Conservation (phyloP, 192 early-diverging fungal species). For the Backusella psychrophila region DNA sequence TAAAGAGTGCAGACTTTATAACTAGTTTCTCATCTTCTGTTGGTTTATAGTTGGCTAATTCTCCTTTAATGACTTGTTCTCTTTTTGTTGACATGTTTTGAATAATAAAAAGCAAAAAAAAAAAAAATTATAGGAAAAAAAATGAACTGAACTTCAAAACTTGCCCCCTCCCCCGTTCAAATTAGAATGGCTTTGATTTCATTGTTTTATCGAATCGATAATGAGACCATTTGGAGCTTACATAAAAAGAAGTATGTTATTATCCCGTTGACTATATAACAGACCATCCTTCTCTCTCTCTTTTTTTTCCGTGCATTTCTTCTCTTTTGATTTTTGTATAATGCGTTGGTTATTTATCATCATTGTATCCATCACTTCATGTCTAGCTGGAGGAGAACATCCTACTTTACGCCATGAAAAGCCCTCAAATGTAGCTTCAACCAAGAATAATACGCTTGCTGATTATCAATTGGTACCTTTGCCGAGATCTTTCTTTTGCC, state of each 20-base stretch:
- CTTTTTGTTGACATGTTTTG: neutral
- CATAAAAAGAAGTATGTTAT: slow-evolving; percentile 7
- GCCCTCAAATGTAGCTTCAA: neutral
- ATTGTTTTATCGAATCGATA: neutral
- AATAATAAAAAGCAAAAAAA: neutral
- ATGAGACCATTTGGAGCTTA: neutral
- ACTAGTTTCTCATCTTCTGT: slow-evolving; percentile 3
- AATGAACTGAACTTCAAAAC: neutral
- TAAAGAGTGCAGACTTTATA: slow-evolving; percentile 13
- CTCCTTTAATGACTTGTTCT: slow-evolving; percentile 2
- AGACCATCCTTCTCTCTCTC: neutral
- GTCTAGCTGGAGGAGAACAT: neutral
- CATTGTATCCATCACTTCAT: neutral
- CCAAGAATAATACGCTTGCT: neutral
- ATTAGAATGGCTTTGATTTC: neutral
- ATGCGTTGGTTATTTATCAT: neutral
- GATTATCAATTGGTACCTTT: neutral
- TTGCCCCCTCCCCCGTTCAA: neutral
- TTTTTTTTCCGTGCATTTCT: neutral
- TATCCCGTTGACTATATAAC: neutral
- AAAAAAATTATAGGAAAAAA: neutral
- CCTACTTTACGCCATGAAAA: neutral
- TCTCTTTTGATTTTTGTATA: neutral
- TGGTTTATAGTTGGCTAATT: slow-evolving; percentile 13
- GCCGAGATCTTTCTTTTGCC: neutral